Base-by-base conservation (phyloP, 169 alveolate genomes). In the Eimeria acervulina region DNA sequence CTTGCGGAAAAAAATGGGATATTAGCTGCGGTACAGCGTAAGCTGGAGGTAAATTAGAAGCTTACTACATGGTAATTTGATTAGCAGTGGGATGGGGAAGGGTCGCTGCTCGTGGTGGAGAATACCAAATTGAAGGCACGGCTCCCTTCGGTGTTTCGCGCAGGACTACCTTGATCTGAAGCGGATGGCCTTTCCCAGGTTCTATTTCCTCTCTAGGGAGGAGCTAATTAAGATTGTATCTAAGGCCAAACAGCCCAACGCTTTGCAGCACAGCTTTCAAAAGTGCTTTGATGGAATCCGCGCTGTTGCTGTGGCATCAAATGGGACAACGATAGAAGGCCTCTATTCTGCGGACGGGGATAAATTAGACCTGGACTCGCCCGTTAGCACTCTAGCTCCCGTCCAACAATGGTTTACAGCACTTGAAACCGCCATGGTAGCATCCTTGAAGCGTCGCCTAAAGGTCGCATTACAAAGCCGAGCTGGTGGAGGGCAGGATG, bases 201-300 rank as follows among this genome's bases (percentile, higher is more conserved):
- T 98, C 96, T 98, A 97, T 96, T 98, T 98, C 97, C 97, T 98
- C 36, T 98, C 99, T 21, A 98, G 98, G 84, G 99, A 98, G 88
- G 99, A 98, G 94, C 96, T 98, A 36, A 95, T 98, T 33, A 97
- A 97, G 88, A 97, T 98, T 52, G 97, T 98, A 55, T 97, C 99
- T 52, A 97, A 98, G 80, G 97, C 99, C 63, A 96, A 97, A 26
- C 97, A 98, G 80, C 96, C 97, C 2, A 70, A 90, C 28, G 93
- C 94, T 52, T 97, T 98, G 55, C 97, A 97, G 83, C 96, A 96
- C 66, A 97, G 96, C 96, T 95, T 98, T 74, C 96, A 97, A 38
- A 98, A 97, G 93, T 97, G 98, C 95, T 98, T 98, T 92, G 99
- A 97, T 89, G 97, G 97, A 66, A 90, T 98, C 23, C 97, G 95